A percentile compares a stretch with the other conserved stretches of the same genome.
These are phyloP conservation scores for Cornus controversa DNA, from an alignment of 148 eudicot genomes.

Conservation along the genomic window DNA sequence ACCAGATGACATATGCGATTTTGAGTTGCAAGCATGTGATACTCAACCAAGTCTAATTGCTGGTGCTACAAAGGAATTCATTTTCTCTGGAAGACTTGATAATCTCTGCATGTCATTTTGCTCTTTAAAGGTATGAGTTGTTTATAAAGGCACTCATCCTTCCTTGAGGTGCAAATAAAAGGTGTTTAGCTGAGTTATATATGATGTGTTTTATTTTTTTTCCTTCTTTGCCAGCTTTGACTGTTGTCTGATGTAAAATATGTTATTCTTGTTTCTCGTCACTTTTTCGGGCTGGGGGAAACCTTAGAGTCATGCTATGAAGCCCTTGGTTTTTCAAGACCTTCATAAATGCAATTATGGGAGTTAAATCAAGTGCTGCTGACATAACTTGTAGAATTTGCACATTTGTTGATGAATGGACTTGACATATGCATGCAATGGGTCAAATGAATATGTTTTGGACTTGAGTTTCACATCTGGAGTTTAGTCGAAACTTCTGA, in stretches of 20 bases:
- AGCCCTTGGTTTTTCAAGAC: not conserved
- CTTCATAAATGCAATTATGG: not conserved
- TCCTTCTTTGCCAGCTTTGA: not conserved
- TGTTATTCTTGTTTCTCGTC: not conserved
- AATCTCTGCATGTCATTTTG: slow-evolving; percentile 96
- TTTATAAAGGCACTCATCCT: not conserved
- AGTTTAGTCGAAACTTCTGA: not conserved
- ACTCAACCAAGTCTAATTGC: slow-evolving; percentile 92
- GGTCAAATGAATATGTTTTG: not conserved
- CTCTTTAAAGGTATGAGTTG: slow-evolving; percentile 67
- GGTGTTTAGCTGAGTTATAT: slow-evolving; percentile 1
- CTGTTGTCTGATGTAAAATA: not conserved
- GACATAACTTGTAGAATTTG: not conserved
- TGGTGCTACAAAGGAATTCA: slow-evolving; percentile 81
- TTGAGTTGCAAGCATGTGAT: slow-evolving; percentile 97
- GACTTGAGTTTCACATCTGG: not conserved
- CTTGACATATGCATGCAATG: not conserved
- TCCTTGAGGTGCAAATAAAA: slow-evolving; percentile 5
- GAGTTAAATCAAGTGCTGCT: not conserved
- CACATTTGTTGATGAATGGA: not conserved
- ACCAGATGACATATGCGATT: slow-evolving; percentile 91
- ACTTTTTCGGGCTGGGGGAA: not conserved
- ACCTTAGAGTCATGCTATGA: not conserved
- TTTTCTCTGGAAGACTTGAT: slow-evolving; percentile 98
- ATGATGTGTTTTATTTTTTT: not conserved